Conservation (phyloP, 179 eudicot species). For the Beta corolliflora region DNA sequence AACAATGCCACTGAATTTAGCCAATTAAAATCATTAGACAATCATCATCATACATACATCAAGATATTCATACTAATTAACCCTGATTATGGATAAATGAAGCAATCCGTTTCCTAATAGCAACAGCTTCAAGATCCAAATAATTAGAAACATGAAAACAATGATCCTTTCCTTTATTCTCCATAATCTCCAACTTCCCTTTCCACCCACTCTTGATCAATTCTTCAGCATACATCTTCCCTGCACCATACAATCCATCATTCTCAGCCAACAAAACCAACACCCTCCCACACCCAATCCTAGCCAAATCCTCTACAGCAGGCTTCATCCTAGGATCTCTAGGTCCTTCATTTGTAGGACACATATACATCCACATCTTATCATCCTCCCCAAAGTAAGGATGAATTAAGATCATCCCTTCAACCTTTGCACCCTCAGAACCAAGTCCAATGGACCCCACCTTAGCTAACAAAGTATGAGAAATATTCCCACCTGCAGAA, state of each 20-base stretch:
- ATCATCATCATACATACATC: too few relatives aligned
- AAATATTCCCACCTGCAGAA: conserved; percentile 47
- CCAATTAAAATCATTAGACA: too few relatives aligned
- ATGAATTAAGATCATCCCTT: conserved; percentile 39
- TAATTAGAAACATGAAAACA: conserved; percentile 24
- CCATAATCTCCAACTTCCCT: conserved; percentile 31
- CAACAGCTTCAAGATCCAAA: conserved; percentile 24
- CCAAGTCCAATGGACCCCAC: conserved; percentile 26
- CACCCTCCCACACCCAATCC: conserved; percentile 33
- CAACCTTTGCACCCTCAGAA: conserved; percentile 11
- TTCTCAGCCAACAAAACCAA: conserved; percentile 43
- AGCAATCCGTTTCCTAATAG: conserved; percentile 8
- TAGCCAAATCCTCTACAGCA: conserved; percentile 28
- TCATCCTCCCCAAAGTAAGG: conserved; percentile 43
- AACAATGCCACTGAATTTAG: background rate
- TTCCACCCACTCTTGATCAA: conserved; percentile 39
- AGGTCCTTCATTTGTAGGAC: conserved; percentile 37
- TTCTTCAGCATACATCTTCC: conserved; percentile 26
- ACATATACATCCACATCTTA: conserved; percentile 46
- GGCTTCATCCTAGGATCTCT: conserved; percentile 41
- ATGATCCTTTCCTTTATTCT: conserved; percentile 31
- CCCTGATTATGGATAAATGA: conserved; percentile 18
- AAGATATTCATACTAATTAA: background rate
- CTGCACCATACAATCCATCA: conserved; percentile 29
- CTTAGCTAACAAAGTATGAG: conserved; percentile 33